These are phyloP conservation scores for Cornus controversa DNA, from an alignment of 148 eudicot species.

Conservation along the genomic window DNA sequence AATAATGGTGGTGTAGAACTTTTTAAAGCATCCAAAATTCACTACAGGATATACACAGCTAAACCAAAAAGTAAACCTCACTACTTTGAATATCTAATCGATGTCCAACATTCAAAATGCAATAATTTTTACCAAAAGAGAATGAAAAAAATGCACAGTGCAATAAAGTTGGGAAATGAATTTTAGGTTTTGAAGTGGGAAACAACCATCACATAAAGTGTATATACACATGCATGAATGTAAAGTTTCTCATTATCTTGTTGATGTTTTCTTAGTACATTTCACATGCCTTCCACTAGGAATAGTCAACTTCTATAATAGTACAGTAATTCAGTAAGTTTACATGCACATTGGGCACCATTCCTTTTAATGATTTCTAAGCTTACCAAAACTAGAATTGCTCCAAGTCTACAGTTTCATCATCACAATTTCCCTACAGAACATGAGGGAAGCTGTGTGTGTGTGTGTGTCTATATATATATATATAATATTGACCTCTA, in stretches of 20 bases:
- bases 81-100: too few species aligned
- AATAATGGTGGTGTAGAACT: too few species aligned
- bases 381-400: not conserved
- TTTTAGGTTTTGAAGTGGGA: not conserved
- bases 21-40: too few species aligned
- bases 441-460: too few species aligned
- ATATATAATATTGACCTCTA: too few species aligned
- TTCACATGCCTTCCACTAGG: not conserved
- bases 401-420: not conserved
- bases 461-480: too few species aligned
- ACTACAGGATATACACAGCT: too few species aligned
- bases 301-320: not conserved
- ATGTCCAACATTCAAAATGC: too few species aligned
- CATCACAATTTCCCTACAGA: not conserved
- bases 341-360: not conserved
- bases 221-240: not conserved
- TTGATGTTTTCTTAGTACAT: not conserved
- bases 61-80: too few species aligned
- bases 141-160: too few species aligned
- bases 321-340: not conserved
- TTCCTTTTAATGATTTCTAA: not conserved
- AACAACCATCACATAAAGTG: not conserved
- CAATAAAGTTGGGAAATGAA: not conserved
- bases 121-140: too few species aligned
- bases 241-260: not conserved